Conservation (phyloP, 1,284 basidiomycete genomes). For the Sporisorium reilianum region DNA sequence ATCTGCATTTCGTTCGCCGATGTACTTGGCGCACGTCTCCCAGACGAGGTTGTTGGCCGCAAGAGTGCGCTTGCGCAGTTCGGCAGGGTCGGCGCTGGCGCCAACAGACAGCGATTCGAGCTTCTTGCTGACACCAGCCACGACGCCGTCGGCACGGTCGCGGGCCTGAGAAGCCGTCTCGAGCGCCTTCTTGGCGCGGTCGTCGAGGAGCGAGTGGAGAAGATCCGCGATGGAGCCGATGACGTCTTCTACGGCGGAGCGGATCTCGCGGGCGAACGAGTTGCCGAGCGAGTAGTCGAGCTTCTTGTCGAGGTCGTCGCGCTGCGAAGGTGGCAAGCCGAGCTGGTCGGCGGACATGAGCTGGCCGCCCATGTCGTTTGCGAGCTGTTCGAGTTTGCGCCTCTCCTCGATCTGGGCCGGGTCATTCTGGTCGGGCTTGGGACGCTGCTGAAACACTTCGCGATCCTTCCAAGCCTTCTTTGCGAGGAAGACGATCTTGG, state of each 20-base stretch:
- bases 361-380: constrained; percentile 52
- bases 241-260: constrained; percentile 44
- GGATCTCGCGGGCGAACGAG: constrained; percentile 52
- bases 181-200: constrained; percentile 49
- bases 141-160: constrained; percentile 39
- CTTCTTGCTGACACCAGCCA: constrained; percentile 27
- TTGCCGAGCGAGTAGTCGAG: constrained; percentile 49
- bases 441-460: constrained; percentile 40
- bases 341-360: constrained; percentile 53
- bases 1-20: constrained; percentile 33
- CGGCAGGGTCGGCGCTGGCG: constrained; percentile 15
- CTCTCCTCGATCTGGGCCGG: constrained; percentile 35
- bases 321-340: constrained; percentile 34
- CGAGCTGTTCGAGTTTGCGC: constrained; percentile 43
- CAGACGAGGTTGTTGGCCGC: constrained; percentile 52
- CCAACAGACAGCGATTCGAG: constrained; percentile 27
- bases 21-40: constrained; percentile 53
- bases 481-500: constrained; percentile 60
- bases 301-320: constrained; percentile 35
- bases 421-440: constrained; percentile 16
- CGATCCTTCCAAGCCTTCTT: constrained; percentile 59
- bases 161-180: constrained; percentile 43
- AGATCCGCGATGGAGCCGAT: constrained; percentile 55
- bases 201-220: constrained; percentile 58
- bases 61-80: constrained; percentile 38